A percentile compares a stretch with the other conserved stretches of the same genome.
Conservation (phyloP, 805 yeast genomes). For the Wickerhamomyces kurtzmanii region DNA sequence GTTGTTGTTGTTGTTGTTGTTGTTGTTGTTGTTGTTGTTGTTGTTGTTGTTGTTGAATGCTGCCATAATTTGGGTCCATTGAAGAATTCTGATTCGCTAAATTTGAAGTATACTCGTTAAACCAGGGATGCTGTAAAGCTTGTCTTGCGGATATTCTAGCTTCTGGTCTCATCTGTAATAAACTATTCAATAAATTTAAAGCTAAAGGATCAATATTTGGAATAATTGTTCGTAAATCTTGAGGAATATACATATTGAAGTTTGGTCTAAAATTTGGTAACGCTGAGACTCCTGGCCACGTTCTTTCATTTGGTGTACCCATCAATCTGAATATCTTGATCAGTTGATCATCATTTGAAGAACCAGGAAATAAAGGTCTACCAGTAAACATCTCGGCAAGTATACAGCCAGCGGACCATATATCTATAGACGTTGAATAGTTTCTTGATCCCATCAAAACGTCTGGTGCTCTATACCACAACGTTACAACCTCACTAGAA, state of each 20-base stretch:
- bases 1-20: not conserved
- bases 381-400: conserved; percentile 99
- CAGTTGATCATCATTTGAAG: conserved; percentile 92
- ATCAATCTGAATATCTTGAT: conserved; percentile 83
- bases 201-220: conserved; percentile 80
- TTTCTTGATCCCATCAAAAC: conserved; percentile 91
- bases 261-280: conserved; percentile 80
- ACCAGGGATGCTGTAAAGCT: conserved; percentile 90
- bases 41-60: conserved; percentile 2
- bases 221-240: conserved; percentile 69
- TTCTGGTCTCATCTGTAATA: conserved; percentile 91
- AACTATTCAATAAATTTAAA: conserved; percentile 63
- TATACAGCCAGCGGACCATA: conserved; percentile 98
- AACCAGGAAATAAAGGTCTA: conserved; percentile 91
- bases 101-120: conserved; percentile 52
- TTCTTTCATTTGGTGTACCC: conserved; percentile 94
- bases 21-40: not conserved
- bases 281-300: conserved; percentile 95
- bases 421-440: conserved; percentile 93
- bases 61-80: conserved; percentile 1
- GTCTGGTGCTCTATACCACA: conserved; percentile 98
- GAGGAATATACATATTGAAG: conserved; percentile 82
- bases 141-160: conserved; percentile 88
- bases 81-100: conserved; percentile 3
- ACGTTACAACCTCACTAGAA: conserved; percentile 93